phyloP scores from a whole-genome alignment of 257 asterid genomes.

The Solanum acaule region DNA sequence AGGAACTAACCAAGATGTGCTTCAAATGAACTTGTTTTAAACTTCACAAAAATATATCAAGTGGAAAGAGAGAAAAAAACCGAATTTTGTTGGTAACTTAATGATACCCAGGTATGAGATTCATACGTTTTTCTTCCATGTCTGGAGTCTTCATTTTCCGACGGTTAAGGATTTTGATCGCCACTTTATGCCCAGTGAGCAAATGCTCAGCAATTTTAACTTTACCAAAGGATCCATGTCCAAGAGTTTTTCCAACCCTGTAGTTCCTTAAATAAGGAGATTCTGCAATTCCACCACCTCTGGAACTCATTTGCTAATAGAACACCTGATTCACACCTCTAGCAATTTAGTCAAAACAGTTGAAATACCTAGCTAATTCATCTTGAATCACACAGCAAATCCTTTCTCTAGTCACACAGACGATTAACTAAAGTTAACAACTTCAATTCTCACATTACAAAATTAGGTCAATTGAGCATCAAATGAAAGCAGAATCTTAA shows the following conservation, averaged over 20 bases:
- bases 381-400: not conserved
- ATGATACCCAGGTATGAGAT: conserved; percentile 3
- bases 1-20: not conserved
- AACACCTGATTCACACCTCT: not conserved
- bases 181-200: conserved; percentile 84
- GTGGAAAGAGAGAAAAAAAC: not conserved
- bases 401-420: not conserved
- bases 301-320: conserved; percentile 50
- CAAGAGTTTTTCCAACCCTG: conserved; percentile 87
- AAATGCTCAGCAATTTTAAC: conserved; percentile 93
- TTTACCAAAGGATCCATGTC: conserved; percentile 95
- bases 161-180: conserved; percentile 88
- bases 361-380: not conserved
- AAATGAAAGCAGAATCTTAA: not conserved
- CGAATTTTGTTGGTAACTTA: not conserved
- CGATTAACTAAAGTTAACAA: not conserved
- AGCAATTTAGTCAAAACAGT: not conserved
- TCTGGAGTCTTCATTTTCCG: conserved; percentile 75
- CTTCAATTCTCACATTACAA: not conserved
- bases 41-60: not conserved
- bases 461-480: not conserved
- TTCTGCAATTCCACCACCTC: conserved; percentile 34
- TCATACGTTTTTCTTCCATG: conserved; percentile 89
- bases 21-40: not conserved
- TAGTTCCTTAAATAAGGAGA: conserved; percentile 44